These are phyloP conservation scores for Penicillium herquei DNA, from an alignment of 495 filamentous ascomycete genomes.

Conservation along the genomic window DNA sequence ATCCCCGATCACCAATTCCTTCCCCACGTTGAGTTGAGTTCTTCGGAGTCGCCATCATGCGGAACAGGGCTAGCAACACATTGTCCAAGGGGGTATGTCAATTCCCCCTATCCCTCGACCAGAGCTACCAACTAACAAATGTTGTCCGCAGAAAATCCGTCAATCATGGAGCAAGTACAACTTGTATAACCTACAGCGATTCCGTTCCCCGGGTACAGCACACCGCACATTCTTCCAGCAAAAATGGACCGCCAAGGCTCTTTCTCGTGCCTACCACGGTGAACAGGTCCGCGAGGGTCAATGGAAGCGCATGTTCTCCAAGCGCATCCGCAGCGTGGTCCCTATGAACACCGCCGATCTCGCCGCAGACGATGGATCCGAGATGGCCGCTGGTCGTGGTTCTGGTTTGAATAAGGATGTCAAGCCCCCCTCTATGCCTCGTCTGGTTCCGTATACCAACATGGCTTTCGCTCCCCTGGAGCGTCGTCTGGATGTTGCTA, in stretches of 20 bases:
- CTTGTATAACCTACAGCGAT: conserved; percentile 76
- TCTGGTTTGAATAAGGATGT: conserved; percentile 52
- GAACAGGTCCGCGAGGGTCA: conserved; percentile 86
- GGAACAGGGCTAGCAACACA: conserved; percentile 47
- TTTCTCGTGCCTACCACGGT: conserved; percentile 84
- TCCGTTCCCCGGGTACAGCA: conserved; percentile 35
- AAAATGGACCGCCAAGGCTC: conserved; percentile 88
- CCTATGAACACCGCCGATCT: conserved; percentile 79
- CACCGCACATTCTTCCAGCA: conserved; percentile 88
- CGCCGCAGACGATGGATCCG: conserved; percentile 75
- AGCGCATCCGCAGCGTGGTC: conserved; percentile 71
- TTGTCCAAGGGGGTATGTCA: conserved; percentile 43
- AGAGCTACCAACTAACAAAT: conserved; percentile 11
- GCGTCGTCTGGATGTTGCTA: conserved; percentile 83
- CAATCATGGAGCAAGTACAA: conserved; percentile 99
- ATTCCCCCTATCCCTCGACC: not conserved
- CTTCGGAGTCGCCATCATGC: conserved; percentile 36
- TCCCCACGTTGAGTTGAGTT: conserved; percentile 9
- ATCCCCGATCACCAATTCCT: conserved; percentile 1
- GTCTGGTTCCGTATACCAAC: conserved; percentile 76
- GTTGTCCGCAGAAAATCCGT: conserved; percentile 69
- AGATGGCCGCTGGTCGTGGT: conserved; percentile 76
- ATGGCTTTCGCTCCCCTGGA: conserved; percentile 93
- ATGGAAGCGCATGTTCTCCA: conserved; percentile 90
- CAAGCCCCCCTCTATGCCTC: conserved; percentile 1